Percentiles rank a stretch among this genome's conserved stretches.
Conservation (phyloP, 2,329 filamentous ascomycete species). For the Stemphylium beticola region DNA sequence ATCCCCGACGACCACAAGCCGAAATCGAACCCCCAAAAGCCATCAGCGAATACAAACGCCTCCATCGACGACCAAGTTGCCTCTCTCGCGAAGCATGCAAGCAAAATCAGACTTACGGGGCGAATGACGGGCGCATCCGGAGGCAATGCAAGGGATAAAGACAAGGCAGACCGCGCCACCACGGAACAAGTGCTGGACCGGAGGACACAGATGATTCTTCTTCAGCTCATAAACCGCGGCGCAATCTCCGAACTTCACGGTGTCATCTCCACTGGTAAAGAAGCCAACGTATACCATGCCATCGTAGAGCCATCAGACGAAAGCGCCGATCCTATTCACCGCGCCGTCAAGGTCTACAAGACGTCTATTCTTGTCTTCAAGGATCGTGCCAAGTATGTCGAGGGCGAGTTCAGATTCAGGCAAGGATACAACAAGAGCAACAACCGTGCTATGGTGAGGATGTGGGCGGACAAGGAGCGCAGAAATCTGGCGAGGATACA, state of each 20-base stretch:
- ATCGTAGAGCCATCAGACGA: conserved; percentile 64
- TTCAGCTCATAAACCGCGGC: conserved; percentile 94
- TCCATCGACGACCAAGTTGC: conserved; percentile 87
- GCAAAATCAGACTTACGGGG: conserved; percentile 79
- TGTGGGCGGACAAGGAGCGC: conserved; percentile 99
- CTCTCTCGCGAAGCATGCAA: conserved; percentile 81
- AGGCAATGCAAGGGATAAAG: conserved; percentile 64
- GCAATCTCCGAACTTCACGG: conserved; percentile 91
- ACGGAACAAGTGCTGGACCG: conserved; percentile 94
- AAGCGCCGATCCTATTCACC: conserved; percentile 62
- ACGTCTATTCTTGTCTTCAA: conserved; percentile 98
- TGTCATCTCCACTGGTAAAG: conserved; percentile 94
- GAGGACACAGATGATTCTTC: conserved; percentile 89
- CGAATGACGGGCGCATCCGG: conserved; percentile 60
- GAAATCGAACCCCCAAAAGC: conserved; percentile 72
- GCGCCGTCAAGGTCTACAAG: conserved; percentile 99
- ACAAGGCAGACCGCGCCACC: conserved; percentile 92
- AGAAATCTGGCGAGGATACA: conserved; percentile 87
- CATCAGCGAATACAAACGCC: conserved; percentile 77
- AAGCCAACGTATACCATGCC: conserved; percentile 97
- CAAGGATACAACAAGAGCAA: conserved; percentile 92
- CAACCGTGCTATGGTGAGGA: conserved; percentile 95
- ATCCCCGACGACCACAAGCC: conserved; percentile 63
- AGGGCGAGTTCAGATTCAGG: conserved; percentile 90
- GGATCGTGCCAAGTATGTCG: conserved; percentile 94